A percentile compares a stretch with the other conserved stretches of the same genome.
Evolutionary conservation across 345 rosid species (phyloP).

Genomic region (Zanthoxylum bungeanum): DNA sequence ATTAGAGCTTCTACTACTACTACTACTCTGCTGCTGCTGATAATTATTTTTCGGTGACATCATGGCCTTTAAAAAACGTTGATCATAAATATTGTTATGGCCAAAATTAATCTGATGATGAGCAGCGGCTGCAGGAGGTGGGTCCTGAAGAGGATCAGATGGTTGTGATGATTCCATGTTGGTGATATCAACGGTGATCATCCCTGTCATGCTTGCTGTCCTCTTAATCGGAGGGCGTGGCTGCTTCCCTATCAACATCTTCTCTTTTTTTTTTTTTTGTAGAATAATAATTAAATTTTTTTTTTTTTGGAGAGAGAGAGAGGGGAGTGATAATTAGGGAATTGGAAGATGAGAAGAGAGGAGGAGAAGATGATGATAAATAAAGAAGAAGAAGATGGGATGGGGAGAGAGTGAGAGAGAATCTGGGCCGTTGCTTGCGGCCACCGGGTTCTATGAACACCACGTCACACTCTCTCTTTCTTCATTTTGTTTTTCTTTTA

Average conservation of each 20-base stretch:
- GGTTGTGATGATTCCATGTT: slow-evolving; percentile 25
- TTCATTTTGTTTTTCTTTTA: too few relatives aligned
- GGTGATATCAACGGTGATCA: too few relatives aligned
- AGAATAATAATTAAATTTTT: too few relatives aligned
- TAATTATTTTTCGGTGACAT: too few relatives aligned
- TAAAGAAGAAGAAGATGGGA: slow-evolving; percentile 5
- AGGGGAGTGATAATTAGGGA: slow-evolving; percentile 9
- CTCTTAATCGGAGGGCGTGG: slow-evolving; percentile 61
- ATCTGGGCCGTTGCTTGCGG: slow-evolving; percentile 58
- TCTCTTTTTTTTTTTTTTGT: too few relatives aligned
- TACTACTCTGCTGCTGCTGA: neutral
- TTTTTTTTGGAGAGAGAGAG: neutral
- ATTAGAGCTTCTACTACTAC: neutral
- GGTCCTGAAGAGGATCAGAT: slow-evolving; percentile 30
- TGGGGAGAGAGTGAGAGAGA: too few relatives aligned
- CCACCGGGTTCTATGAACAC: slow-evolving; percentile 29
- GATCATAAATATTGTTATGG: too few relatives aligned
- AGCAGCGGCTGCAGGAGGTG: neutral
- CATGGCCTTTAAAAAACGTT: too few relatives aligned
- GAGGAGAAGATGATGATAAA: slow-evolving; percentile 12
- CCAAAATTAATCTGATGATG: slow-evolving; percentile 15
- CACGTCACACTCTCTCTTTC: slow-evolving; percentile 30
- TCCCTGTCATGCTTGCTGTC: slow-evolving; percentile 69
- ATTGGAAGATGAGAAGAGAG: neutral
- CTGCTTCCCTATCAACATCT: slow-evolving; percentile 66